Evolutionary conservation across 192 early-diverging fungal genomes (phyloP), one percentile per base, ranked within the genome.

Genomic region (Martensiomyces pterosporus): DNA sequence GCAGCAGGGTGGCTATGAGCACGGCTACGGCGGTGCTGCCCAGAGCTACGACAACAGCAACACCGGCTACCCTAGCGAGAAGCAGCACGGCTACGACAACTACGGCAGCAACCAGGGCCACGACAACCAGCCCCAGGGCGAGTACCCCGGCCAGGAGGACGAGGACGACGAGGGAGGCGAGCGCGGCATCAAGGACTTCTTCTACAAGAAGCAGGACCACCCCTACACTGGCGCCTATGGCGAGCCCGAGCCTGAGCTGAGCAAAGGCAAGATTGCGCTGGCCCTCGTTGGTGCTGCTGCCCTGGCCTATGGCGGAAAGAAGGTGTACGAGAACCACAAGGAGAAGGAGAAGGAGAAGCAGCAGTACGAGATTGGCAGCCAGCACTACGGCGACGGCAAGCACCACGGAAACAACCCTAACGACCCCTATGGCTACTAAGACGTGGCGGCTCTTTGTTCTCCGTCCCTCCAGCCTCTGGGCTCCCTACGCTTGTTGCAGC

Each of bases 121-220:
- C n/a, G 16, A 24, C 35, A 39, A 45, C 43, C 46, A 55, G 39
- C 35, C 14, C 15, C 21, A 47, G 43, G 21, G 33, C 17, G 49
- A 24, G 51, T 50, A 38, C 15, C 3, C 43, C 34, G 19, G 41
- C 9, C 5, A 25, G 12, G 24, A 22, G 7, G 42, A 52, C 27
- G 39, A 34, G 9, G 52, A 52, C 12, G 51, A 47, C 19, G 61
- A 60, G 43, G 47, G 47, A 10, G 53, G 52, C 25, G 68, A 72
- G 48, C 62, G 68, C 33, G 68, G 68, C 1, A 22, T 72, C 35
- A 59, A 60, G 52, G 43, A 62, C 33, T 18, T 55, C 13, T 72
- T 72, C 29, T 22, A 55, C 41, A 43, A 72, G 58, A 32, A 55
- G 41, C 17, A 29, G 14, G 50, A 38, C 39, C 34, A 38, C 23